Evolutionary conservation across 108 stramenopile genomes (phyloP).

Genomic region (Fragilaria crotonensis): DNA sequence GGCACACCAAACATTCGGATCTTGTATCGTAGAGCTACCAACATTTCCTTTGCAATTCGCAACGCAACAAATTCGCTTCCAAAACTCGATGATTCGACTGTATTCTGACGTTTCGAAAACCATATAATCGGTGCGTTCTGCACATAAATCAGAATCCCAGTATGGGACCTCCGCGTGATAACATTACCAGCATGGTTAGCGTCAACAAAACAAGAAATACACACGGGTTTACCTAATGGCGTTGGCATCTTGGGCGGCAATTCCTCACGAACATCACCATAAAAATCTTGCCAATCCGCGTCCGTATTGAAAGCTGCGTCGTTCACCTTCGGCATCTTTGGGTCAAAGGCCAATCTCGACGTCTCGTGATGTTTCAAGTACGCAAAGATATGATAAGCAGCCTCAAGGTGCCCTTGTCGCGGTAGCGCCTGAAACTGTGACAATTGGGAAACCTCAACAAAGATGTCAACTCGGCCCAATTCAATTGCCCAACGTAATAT

Average conservation of each 20-base stretch:
- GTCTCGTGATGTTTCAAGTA: conserved; percentile 1
- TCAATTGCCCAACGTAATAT: conserved; percentile 23
- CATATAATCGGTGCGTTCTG: no score
- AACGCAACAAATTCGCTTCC: not conserved
- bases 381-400: conserved; percentile 2
- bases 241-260: conserved; percentile 5
- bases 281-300: no score
- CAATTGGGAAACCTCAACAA: conserved; percentile 22
- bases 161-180: no score
- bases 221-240: conserved; percentile 22
- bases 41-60: not conserved
- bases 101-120: no score
- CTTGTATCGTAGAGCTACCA: conserved; percentile 22
- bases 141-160: no score
- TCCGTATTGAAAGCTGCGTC: no score
- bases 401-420: conserved; percentile 29
- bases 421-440: conserved; percentile 25
- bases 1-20: conserved; percentile 41
- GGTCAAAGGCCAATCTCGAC: conserved; percentile 28
- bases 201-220: no score
- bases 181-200: no score
- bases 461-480: conserved; percentile 34
- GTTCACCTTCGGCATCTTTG: no score
- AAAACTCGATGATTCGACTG: no score
- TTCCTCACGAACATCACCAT: conserved; percentile 6